Evolutionary conservation across 257 asterid genomes (phyloP).

Genomic region (Fraxinus anomala): DNA sequence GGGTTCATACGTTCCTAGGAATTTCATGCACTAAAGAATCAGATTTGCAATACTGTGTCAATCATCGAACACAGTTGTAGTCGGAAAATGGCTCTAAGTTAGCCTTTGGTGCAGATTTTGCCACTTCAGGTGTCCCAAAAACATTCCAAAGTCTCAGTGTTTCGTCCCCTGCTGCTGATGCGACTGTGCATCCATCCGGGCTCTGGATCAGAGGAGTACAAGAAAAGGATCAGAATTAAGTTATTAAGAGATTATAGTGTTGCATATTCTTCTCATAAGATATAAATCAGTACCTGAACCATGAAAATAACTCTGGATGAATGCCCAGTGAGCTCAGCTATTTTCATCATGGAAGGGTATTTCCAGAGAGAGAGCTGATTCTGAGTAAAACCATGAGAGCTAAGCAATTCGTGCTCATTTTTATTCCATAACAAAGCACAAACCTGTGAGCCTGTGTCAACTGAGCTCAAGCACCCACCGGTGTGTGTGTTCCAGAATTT

Average conservation of each 20-base stretch:
- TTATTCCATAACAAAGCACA: conserved; percentile 50
- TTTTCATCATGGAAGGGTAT: conserved; percentile 57
- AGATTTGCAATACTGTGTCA: no score
- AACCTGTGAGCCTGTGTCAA: conserved; percentile 50
- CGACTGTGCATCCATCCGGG: conserved; percentile 48
- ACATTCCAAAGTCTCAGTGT: conserved; percentile 44
- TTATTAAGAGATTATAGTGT: no score
- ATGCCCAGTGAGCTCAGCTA: conserved; percentile 51
- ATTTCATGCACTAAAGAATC: no score
- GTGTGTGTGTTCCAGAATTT: conserved; percentile 50
- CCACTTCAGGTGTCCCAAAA: conserved; percentile 34
- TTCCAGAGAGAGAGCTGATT: conserved; percentile 59
- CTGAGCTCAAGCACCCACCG: conserved; percentile 47
- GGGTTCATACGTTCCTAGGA: no score
- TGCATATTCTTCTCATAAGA: no score
- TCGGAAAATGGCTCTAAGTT: conserved; percentile 40
- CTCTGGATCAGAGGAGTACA: conserved; percentile 31
- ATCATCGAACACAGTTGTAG: conserved; percentile 39
- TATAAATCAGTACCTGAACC: conserved; percentile 35
- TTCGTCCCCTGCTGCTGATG: conserved; percentile 47
- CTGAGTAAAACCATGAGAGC: conserved; percentile 44
- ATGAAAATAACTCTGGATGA: conserved; percentile 39
- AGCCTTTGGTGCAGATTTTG: conserved; percentile 17
- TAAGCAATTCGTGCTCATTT: conserved; percentile 46
- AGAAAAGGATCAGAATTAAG: neutral